A percentile compares a stretch with the other conserved stretches of the same genome.
These are phyloP conservation scores for Skeletonema menzelii DNA, from an alignment of 108 stramenopile genomes.

Conservation along the genomic window DNA sequence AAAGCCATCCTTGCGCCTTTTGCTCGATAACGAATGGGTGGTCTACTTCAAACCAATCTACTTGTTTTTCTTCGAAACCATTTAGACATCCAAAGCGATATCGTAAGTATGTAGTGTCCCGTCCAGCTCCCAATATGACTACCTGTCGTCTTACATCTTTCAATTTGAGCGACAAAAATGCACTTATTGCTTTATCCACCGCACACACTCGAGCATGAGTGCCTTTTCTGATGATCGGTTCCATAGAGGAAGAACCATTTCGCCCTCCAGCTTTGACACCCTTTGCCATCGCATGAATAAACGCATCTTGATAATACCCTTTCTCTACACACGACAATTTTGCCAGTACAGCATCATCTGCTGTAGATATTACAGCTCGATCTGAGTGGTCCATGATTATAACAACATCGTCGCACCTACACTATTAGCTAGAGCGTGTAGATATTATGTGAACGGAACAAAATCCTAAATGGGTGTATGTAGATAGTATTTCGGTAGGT, in stretches of 20 bases:
- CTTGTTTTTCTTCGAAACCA: conserved; percentile 5
- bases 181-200: conserved; percentile 74
- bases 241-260: not conserved
- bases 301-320: conserved; percentile 84
- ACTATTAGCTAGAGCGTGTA: too few relatives aligned
- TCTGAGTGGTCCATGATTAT: conserved; percentile 9
- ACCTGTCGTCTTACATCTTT: conserved; percentile 48
- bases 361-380: conserved; percentile 65
- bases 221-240: conserved; percentile 84
- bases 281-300: conserved; percentile 51
- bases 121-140: conserved; percentile 81
- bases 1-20: conserved; percentile 50
- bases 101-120: conserved; percentile 85
- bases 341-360: conserved; percentile 74
- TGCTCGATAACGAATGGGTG: conserved; percentile 66
- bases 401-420: too few relatives aligned
- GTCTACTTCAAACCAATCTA: conserved; percentile 89
- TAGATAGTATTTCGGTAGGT: too few relatives aligned
- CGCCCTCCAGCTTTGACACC: conserved; percentile 6
- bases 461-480: too few relatives aligned
- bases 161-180: conserved; percentile 53
- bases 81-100: conserved; percentile 31
- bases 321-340: conserved; percentile 71
- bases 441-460: too few relatives aligned
- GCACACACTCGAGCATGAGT: conserved; percentile 84